These are phyloP conservation scores for Epichloe sp. DNA, from an alignment of 2,329 filamentous ascomycete species.

Conservation along the genomic window DNA sequence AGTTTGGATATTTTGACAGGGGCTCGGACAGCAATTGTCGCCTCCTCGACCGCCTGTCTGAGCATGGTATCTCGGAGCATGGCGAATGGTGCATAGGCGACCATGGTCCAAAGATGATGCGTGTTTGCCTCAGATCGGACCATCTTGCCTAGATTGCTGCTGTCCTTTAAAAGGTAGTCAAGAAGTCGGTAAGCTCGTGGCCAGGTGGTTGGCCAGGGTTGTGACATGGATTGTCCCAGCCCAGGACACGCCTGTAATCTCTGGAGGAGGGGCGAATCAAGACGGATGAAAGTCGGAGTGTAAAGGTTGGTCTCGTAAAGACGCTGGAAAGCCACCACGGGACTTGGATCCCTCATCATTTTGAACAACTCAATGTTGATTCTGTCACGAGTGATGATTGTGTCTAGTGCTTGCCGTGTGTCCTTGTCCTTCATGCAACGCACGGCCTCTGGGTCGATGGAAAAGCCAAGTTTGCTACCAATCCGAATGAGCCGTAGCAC, in stretches of 20 bases:
- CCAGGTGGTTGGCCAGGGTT: conserved; percentile 7
- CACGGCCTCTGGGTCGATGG: conserved; percentile 2
- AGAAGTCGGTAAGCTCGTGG: conserved; percentile 4
- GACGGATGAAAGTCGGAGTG: conserved; percentile 7
- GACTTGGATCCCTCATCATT: conserved; percentile 6
- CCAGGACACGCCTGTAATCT: neutral
- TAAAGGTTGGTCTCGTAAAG: conserved; percentile 6
- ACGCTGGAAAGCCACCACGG: conserved; percentile 5
- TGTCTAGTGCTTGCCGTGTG: conserved; percentile 5
- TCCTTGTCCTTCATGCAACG: conserved; percentile 3
- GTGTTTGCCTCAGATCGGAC: conserved; percentile 1
- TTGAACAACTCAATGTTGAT: conserved; percentile 8
- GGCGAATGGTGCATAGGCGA: conserved; percentile 7
- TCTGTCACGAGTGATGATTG: conserved; percentile 9
- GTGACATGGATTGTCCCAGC: no score
- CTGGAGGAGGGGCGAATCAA: conserved; percentile 1
- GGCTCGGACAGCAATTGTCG: conserved; percentile 4
- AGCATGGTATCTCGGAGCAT: conserved; percentile 4
- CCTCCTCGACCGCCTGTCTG: conserved; percentile 6
- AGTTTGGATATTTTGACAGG: conserved; percentile 5
- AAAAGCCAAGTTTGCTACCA: conserved; percentile 6
- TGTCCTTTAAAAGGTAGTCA: neutral
- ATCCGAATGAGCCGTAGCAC: conserved; percentile 8
- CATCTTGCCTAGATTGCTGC: conserved; percentile 4
- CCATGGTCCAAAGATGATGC: conserved; percentile 8